These are phyloP conservation scores for Scheffersomyces illinoinensis DNA, from an alignment of 1,139 yeast species.

Conservation along the genomic window DNA sequence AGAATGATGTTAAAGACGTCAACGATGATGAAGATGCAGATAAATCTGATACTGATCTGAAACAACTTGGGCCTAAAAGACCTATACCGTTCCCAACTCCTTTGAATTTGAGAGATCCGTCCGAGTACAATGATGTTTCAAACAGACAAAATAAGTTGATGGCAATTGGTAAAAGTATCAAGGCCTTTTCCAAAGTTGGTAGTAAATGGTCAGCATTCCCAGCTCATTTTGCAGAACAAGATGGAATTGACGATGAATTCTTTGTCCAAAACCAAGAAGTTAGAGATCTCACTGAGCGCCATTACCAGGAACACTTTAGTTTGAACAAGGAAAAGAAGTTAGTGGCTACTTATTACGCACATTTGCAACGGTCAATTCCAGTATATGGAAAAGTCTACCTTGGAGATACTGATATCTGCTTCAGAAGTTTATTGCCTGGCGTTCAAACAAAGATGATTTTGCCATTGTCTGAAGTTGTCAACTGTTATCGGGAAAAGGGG, in stretches of 20 bases:
- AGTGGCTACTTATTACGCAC: constrained; percentile 70
- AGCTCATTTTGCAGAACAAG: constrained; percentile 50
- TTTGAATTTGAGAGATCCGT: constrained; percentile 30
- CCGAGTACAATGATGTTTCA: constrained; percentile 16
- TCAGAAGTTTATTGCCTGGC: constrained; percentile 79
- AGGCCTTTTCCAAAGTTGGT: constrained; percentile 38
- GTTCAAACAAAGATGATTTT: constrained; percentile 79
- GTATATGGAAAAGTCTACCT: constrained; percentile 80
- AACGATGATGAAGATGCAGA: not conserved
- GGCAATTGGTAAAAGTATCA: constrained; percentile 27
- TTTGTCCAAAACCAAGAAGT: constrained; percentile 45
- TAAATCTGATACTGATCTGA: not conserved
- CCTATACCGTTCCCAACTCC: constrained; percentile 20
- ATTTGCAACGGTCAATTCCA: constrained; percentile 71
- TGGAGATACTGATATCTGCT: constrained; percentile 68
- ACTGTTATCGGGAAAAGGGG: constrained; percentile 64
- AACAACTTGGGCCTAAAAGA: constrained; percentile 1
- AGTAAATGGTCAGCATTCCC: constrained; percentile 67
- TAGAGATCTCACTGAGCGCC: constrained; percentile 44
- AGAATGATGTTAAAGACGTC: constrained; percentile 4
- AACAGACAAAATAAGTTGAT: constrained; percentile 15
- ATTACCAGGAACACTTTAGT: constrained; percentile 69
- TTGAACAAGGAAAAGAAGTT: constrained; percentile 52
- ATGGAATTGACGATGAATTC: constrained; percentile 45
- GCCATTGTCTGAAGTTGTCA: constrained; percentile 72